Evolutionary conservation across 768 basidiomycete species (phyloP).

Genomic region (Leccinum truebloodii): DNA sequence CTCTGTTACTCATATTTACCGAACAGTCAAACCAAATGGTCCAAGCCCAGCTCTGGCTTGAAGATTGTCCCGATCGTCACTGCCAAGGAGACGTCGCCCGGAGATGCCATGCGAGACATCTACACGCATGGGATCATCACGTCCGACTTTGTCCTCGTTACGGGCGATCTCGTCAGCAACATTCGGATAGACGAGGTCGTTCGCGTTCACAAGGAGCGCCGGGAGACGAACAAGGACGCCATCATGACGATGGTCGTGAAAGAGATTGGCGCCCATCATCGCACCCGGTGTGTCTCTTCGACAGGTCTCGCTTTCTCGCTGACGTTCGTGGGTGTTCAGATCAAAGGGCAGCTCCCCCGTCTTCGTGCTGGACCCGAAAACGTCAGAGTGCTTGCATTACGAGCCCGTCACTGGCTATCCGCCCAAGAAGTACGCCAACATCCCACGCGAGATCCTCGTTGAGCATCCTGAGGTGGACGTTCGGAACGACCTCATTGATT

Average conservation of each 20-base stretch:
- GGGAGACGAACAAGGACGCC: constrained; percentile 86
- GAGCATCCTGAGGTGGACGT: constrained; percentile 82
- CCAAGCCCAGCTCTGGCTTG: constrained; percentile 72
- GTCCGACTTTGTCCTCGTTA: constrained; percentile 87
- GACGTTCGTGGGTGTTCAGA: constrained; percentile 39
- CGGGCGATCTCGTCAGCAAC: constrained; percentile 92
- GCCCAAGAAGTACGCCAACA: constrained; percentile 52
- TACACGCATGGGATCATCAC: constrained; percentile 91
- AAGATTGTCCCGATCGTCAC: constrained; percentile 86
- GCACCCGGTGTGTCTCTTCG: constrained; percentile 59
- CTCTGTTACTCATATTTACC: constrained; percentile 11
- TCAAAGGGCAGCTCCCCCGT: constrained; percentile 72
- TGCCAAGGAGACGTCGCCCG: constrained; percentile 83
- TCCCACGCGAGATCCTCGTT: constrained; percentile 78
- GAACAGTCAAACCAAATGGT: constrained; percentile 80
- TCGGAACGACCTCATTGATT: constrained; percentile 85
- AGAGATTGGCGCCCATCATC: constrained; percentile 68
- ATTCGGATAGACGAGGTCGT: constrained; percentile 89
- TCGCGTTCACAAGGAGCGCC: constrained; percentile 81
- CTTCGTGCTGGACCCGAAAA: constrained; percentile 74
- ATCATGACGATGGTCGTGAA: constrained; percentile 97
- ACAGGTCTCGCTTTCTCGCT: neutral
- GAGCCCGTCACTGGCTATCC: constrained; percentile 76
- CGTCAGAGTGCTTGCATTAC: constrained; percentile 84
- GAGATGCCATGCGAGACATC: constrained; percentile 92